These are phyloP conservation scores for Colletotrichum chlorophyti DNA, from an alignment of 2,329 filamentous ascomycete species.

Conservation along the genomic window DNA sequence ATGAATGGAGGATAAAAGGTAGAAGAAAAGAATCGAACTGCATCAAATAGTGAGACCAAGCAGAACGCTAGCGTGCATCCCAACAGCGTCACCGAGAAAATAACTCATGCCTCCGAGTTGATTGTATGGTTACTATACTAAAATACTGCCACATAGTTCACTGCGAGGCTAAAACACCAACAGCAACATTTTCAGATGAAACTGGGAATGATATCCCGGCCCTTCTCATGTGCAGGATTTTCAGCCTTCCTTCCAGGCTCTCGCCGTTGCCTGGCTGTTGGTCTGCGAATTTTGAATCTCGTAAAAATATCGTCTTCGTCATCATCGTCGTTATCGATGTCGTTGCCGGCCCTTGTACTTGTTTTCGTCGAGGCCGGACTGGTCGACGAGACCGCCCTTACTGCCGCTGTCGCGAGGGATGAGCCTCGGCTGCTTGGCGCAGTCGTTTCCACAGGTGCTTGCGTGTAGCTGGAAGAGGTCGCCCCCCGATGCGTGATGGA, in stretches of 20 bases:
- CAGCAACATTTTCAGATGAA: too few relatives aligned
- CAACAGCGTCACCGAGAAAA: too few relatives aligned
- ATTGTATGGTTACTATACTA: too few relatives aligned
- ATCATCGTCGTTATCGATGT: not conserved
- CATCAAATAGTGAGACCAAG: too few relatives aligned
- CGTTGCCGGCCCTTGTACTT: not conserved
- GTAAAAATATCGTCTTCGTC: constrained; percentile 27
- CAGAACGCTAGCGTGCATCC: too few relatives aligned
- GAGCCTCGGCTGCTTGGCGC: not conserved
- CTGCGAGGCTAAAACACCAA: too few relatives aligned
- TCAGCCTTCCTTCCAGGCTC: not conserved
- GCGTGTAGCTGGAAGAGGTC: not conserved
- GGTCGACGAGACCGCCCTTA: constrained; percentile 31
- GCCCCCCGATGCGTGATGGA: not conserved
- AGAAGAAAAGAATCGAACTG: too few relatives aligned
- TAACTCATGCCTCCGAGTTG: too few relatives aligned
- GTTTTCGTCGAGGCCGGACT: constrained; percentile 37
- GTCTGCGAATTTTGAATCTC: constrained; percentile 22
- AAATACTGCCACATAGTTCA: too few relatives aligned
- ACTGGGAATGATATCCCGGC: constrained; percentile 29
- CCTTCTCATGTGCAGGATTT: constrained; percentile 11
- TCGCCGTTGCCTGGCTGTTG: constrained; percentile 27
- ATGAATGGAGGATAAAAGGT: too few relatives aligned
- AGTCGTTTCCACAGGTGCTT: not conserved
- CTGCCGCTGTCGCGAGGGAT: not conserved